Evolutionary conservation across 2,329 filamentous ascomycete genomes (phyloP), one percentile per base, ranked within the genome.

Genomic region (Paramyrothecium roridum): DNA sequence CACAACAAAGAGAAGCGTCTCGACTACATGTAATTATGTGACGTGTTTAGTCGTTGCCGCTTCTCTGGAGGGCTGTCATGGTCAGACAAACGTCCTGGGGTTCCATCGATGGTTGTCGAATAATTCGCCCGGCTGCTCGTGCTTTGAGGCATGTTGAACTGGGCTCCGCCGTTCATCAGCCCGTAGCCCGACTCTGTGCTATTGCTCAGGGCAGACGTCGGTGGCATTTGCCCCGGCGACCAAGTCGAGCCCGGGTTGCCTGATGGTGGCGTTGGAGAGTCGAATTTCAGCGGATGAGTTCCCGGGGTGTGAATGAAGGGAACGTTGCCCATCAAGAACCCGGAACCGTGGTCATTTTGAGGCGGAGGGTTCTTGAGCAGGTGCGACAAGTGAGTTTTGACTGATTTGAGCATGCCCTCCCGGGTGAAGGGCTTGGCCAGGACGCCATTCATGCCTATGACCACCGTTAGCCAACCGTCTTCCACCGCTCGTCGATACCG

Each of bases 371-470:
- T 83, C 67, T 91, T 91, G 67, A 96, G 87, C 57, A 96, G 80
- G 68, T 92, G 88, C n/a, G 85, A 82, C 51, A 98, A 79, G 68
- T 97, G 91, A 67, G 93, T 96, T 72, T 95, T 90, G 30, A 99
- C 80, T 75, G 96, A 89, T 61, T 88, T 86, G 54, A 91, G 81
- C 77, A 95, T 90, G 43, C 89, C 90, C 62, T 92, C 89, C 65
- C 89, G 88, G 4, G 95, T 99, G 70, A 99, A 99, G 0, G 95
- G 95, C 69, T 99, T 99, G 0, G 95, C 93, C 57, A 99, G 77
- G 19, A 99, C 93, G 67, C 96, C 95, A 67, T 96, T 96, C 93
- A 99, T 97, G 47, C 93, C 93, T 96, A 45, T 2, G n/a, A 17
- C n/a, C n/a, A 19, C n/a, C 45, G 3, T 23, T 4, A 19, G 52